A percentile compares a stretch with the other conserved stretches of the same genome.
Conservation (phyloP, 192 early-diverging fungal genomes). For the Phycomyces blakesleeanus region DNA sequence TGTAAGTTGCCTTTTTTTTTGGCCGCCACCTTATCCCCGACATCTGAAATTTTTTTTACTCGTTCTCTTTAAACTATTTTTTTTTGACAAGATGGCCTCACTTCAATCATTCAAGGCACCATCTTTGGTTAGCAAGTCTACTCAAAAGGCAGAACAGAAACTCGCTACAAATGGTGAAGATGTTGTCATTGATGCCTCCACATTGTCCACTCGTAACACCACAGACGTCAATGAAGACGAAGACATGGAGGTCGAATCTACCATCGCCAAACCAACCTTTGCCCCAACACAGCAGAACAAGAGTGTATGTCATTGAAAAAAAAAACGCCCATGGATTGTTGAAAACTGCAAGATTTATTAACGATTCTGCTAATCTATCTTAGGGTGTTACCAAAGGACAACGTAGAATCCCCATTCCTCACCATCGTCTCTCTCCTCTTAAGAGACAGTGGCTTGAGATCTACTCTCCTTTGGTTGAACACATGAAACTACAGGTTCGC, state of each 20-base stretch:
- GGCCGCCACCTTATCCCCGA: background rate
- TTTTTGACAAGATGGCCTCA: slow-evolving; percentile 22
- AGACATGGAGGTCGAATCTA: slow-evolving; percentile 36
- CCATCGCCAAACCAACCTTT: slow-evolving; percentile 61
- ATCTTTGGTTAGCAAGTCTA: slow-evolving; percentile 30
- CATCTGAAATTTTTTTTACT: slow-evolving; percentile 18
- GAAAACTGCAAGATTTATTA: background rate
- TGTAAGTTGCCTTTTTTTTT: background rate
- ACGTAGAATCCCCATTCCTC: slow-evolving; percentile 90
- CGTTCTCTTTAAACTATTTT: background rate
- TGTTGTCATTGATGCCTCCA: slow-evolving; percentile 61
- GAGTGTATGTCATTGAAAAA: background rate
- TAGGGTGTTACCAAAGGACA: slow-evolving; percentile 44
- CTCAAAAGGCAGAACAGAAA: slow-evolving; percentile 20
- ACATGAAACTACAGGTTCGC: slow-evolving; percentile 92
- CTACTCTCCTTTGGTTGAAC: slow-evolving; percentile 94
- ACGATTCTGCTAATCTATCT: background rate
- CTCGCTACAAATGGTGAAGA: slow-evolving; percentile 48
- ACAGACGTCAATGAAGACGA: slow-evolving; percentile 28
- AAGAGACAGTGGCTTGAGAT: slow-evolving; percentile 94
- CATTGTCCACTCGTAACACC: slow-evolving; percentile 41
- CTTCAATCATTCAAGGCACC: slow-evolving; percentile 32
- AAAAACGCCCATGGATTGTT: background rate
- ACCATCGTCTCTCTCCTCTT: slow-evolving; percentile 86
- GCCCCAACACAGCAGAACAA: slow-evolving; percentile 14